phyloP scores from a whole-genome alignment of 176 grass and related monocot genomes.

The Dactylis glomerata region DNA sequence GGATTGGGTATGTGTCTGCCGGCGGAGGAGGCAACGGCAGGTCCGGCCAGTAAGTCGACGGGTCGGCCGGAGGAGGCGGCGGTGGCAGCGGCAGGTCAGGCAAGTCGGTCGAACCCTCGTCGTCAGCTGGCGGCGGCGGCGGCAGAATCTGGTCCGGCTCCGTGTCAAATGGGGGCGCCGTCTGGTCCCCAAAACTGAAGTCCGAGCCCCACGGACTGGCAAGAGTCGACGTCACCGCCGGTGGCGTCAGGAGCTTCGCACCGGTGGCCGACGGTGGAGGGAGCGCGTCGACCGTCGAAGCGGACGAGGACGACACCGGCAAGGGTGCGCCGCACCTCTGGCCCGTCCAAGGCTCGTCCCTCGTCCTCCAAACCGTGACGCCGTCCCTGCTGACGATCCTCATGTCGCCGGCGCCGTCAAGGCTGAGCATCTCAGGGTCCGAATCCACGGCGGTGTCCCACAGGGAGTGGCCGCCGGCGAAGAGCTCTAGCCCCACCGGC shows the following conservation, averaged over 20 bases:
- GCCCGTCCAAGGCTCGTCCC: conserved; percentile 39
- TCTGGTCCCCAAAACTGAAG: conserved; percentile 21
- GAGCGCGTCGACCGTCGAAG: not conserved
- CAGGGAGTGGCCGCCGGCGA: conserved; percentile 45
- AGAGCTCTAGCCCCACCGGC: conserved; percentile 49
- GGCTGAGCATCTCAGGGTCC: conserved; percentile 29
- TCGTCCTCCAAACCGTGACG: conserved; percentile 39
- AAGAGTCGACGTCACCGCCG: not conserved
- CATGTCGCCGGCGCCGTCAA: conserved; percentile 50
- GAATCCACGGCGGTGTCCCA: conserved; percentile 48
- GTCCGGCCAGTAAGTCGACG: conserved; percentile 9
- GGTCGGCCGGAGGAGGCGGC: not conserved
- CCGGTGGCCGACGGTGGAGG: not conserved
- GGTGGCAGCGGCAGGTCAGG: conserved; percentile 19
- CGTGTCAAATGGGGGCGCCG: conserved; percentile 10
- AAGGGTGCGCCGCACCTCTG: conserved; percentile 32
- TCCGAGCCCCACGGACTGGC: conserved; percentile 25
- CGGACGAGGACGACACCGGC: conserved; percentile 1
- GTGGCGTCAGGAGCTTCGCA: conserved; percentile 28
- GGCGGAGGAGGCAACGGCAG: conserved; percentile 6
- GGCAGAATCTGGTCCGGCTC: conserved; percentile 9
- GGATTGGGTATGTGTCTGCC: not conserved
- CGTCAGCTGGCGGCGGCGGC: conserved; percentile 18
- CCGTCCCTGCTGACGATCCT: conserved; percentile 36
- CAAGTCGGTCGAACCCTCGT: conserved; percentile 3